Base-by-base conservation (phyloP, 2,329 filamentous ascomycete genomes). In the Penicillium freii region DNA sequence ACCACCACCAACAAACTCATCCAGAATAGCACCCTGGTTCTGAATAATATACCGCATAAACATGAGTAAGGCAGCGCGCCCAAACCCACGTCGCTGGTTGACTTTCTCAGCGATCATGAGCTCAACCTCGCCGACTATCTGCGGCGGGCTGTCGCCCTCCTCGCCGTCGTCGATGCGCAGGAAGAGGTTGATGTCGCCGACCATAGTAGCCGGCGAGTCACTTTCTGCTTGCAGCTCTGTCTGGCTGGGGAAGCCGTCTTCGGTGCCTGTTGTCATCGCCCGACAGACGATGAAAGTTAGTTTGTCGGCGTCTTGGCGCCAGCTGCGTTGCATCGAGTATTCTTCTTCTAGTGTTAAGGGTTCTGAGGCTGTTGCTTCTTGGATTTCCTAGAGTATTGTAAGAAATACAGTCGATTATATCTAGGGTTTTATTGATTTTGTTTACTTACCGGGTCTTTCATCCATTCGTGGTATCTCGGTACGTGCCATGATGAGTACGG, bases 321-420 rank as follows among this genome's bases (percentile, higher is more conserved):
- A 97, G 62, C 87, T 91, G n/a, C 78, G 77, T 74, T 97, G 93
- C 87, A 97, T 97, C 49, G 85, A 84, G 74, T 94, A 91, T 79
- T 97, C 93, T 70, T 96, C 88, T 0, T 85, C 80, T 0, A 97
- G 79, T 0, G 84, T 87, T 50, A 97, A 82, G 0, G 88, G 90
- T 61, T 97, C 92, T 0, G 92, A 97, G 1, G 93, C 92, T 0
- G 93, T 97, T 53, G 89, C 88, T 74, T 86, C 81, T 77, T 89
- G 92, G 39, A 97, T 89, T 46, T 86, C 83, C 86, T 64, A 33
- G 7, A 0, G 15, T 1, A 0, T 5, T 13, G 21, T 47, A 21
- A 50, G 38, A 39, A 36, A 29, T 9, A 0, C 33, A 1, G 25
- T 33, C 1, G 5, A 15, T 43, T n/a, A 33, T 34, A 31, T 17